Percentiles rank a stretch among this genome's conserved stretches.
These are phyloP conservation scores for Benincasa hispida DNA, from an alignment of 306 rosid genomes.

Conservation along the genomic window DNA sequence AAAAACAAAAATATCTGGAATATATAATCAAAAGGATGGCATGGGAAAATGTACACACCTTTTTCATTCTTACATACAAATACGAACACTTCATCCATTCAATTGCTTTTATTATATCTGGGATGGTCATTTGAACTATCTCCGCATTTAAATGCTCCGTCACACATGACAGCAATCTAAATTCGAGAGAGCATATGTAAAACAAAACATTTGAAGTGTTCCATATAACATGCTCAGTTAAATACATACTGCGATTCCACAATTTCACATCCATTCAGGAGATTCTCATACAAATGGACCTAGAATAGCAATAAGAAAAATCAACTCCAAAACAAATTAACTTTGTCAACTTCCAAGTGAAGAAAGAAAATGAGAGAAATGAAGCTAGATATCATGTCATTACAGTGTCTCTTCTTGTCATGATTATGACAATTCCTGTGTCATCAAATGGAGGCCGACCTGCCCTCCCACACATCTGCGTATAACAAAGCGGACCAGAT, in stretches of 20 bases:
- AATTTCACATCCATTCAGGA: slow-evolving; percentile 83
- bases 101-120: slow-evolving; percentile 83
- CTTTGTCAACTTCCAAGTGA: slow-evolving; percentile 3
- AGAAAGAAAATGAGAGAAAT: neutral
- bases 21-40: slow-evolving; percentile 3
- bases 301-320: slow-evolving; percentile 18
- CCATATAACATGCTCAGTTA: neutral
- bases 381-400: slow-evolving; percentile 1
- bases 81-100: slow-evolving; percentile 93
- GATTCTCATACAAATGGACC: slow-evolving; percentile 96
- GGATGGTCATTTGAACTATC: slow-evolving; percentile 80
- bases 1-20: slow-evolving; percentile 2
- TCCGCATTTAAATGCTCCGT: slow-evolving; percentile 96
- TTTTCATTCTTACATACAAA: slow-evolving; percentile 82
- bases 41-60: slow-evolving; percentile 29
- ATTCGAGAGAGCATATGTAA: slow-evolving; percentile 11
- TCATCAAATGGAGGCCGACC: slow-evolving; percentile 99
- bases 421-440: slow-evolving; percentile 88
- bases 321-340: neutral
- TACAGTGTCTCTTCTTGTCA: slow-evolving; percentile 98
- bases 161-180: slow-evolving; percentile 74
- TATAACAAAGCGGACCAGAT: neutral
- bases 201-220: slow-evolving; percentile 7
- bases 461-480: slow-evolving; percentile 95
- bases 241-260: slow-evolving; percentile 89